phyloP scores from a whole-genome alignment of 768 basidiomycete species.

The Filobasidium floriforme region DNA sequence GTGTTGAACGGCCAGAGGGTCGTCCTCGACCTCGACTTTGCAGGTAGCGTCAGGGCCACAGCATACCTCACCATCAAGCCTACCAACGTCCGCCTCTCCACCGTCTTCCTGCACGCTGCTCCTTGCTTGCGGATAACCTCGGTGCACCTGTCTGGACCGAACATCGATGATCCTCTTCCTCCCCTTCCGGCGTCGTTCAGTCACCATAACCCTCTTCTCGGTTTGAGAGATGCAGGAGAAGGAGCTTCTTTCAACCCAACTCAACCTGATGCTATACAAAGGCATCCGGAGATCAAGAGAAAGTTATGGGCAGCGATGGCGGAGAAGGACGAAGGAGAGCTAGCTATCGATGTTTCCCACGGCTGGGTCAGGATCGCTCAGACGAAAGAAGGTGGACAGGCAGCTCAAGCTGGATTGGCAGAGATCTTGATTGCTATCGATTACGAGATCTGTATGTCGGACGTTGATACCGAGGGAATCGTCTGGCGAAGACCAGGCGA shows the following conservation, averaged over 20 bases:
- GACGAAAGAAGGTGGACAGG: constrained; percentile 56
- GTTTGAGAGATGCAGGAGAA: constrained; percentile 62
- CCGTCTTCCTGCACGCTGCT: constrained; percentile 65
- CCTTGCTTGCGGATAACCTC: constrained; percentile 30
- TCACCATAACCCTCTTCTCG: constrained; percentile 32
- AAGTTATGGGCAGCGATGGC: constrained; percentile 81
- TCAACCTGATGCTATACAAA: constrained; percentile 70
- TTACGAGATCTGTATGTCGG: constrained; percentile 41
- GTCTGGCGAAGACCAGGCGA: constrained; percentile 33
- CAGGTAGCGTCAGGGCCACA: constrained; percentile 80
- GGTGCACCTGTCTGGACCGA: constrained; percentile 36
- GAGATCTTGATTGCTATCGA: constrained; percentile 39
- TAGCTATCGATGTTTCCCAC: constrained; percentile 69
- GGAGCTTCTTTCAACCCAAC: constrained; percentile 50
- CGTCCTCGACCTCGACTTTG: constrained; percentile 85
- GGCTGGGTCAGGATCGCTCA: constrained; percentile 50
- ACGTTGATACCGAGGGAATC: constrained; percentile 46
- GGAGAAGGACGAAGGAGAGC: constrained; percentile 87
- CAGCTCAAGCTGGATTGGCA: constrained; percentile 42
- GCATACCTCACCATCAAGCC: constrained; percentile 87
- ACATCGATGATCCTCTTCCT: constrained; percentile 28
- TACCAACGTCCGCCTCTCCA: constrained; percentile 65
- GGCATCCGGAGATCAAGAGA: constrained; percentile 87
- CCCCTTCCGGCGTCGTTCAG: constrained; percentile 34
- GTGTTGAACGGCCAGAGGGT: constrained; percentile 81